phyloP scores from a whole-genome alignment of 805 yeast genomes.

The Ogataea neopini region DNA sequence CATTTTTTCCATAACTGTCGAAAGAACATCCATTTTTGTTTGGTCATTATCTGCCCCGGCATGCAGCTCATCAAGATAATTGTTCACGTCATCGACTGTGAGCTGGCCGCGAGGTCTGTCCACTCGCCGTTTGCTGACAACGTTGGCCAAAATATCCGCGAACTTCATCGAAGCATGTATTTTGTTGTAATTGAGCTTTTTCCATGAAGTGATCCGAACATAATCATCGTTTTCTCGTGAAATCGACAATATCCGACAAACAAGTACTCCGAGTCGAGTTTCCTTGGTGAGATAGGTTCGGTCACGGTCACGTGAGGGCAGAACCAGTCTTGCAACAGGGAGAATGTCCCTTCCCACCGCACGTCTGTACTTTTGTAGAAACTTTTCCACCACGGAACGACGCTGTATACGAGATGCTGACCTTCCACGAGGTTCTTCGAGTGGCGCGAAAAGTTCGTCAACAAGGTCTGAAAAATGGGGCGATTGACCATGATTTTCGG shows the following conservation, averaged over 20 bases:
- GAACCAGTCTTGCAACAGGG: constrained; percentile 61
- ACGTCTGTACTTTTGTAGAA: constrained; percentile 51
- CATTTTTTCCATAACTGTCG: constrained; percentile 51
- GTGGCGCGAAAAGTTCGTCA: constrained; percentile 42
- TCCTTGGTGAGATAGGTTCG: constrained; percentile 64
- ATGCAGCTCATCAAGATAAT: constrained; percentile 46
- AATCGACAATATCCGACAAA: constrained; percentile 55
- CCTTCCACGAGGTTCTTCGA: constrained; percentile 30
- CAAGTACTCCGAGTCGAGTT: constrained; percentile 50
- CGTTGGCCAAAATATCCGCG: constrained; percentile 49
- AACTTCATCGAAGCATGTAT: constrained; percentile 42
- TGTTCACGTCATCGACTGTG: constrained; percentile 52
- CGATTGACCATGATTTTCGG: constrained; percentile 40
- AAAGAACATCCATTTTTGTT: constrained; percentile 9
- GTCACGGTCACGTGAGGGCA: constrained; percentile 62
- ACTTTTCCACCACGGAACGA: constrained; percentile 32
- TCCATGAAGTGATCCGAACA: constrained; percentile 49
- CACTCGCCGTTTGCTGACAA: constrained; percentile 51
- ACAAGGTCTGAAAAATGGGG: constrained; percentile 46
- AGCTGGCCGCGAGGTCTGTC: constrained; percentile 36
- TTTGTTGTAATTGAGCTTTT: constrained; percentile 38
- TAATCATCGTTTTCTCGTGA: constrained; percentile 65
- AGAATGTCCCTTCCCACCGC: constrained; percentile 63
- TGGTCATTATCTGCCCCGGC: constrained; percentile 17
- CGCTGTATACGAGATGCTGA: constrained; percentile 14